These are phyloP conservation scores for Astrothelium subdiscretum DNA, from an alignment of 495 filamentous ascomycete genomes.

Conservation along the genomic window DNA sequence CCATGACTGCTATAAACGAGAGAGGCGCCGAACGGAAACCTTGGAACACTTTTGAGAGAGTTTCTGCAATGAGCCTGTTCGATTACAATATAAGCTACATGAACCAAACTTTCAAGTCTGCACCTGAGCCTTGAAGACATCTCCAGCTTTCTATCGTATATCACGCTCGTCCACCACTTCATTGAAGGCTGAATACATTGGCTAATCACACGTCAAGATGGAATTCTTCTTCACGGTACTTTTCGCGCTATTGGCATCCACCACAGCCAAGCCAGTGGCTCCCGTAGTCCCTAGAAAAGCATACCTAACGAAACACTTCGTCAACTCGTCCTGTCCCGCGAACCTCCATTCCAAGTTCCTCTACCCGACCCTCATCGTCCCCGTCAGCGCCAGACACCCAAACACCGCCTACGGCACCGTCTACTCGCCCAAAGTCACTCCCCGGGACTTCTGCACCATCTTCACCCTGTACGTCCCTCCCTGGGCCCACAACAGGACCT, in stretches of 20 bases:
- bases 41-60: too few relatives aligned
- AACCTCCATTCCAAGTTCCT: background rate
- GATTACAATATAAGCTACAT: too few relatives aligned
- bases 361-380: background rate
- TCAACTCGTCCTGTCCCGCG: background rate
- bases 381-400: background rate
- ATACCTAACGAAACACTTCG: background rate
- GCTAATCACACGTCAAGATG: background rate
- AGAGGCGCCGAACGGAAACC: too few relatives aligned
- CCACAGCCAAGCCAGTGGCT: background rate
- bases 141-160: too few relatives aligned
- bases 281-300: background rate
- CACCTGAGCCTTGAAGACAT: too few relatives aligned
- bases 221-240: background rate
- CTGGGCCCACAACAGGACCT: slow-evolving; percentile 9
- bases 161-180: too few relatives aligned
- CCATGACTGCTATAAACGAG: background rate
- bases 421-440: background rate
- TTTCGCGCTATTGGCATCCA: background rate
- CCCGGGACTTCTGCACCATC: slow-evolving; percentile 1
- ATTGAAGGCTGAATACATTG: too few relatives aligned
- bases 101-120: too few relatives aligned
- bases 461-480: slow-evolving; percentile 13
- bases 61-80: too few relatives aligned
- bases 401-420: background rate